Conservation (phyloP, 2,329 filamentous ascomycete genomes). For the Diplodia intermedia region DNA sequence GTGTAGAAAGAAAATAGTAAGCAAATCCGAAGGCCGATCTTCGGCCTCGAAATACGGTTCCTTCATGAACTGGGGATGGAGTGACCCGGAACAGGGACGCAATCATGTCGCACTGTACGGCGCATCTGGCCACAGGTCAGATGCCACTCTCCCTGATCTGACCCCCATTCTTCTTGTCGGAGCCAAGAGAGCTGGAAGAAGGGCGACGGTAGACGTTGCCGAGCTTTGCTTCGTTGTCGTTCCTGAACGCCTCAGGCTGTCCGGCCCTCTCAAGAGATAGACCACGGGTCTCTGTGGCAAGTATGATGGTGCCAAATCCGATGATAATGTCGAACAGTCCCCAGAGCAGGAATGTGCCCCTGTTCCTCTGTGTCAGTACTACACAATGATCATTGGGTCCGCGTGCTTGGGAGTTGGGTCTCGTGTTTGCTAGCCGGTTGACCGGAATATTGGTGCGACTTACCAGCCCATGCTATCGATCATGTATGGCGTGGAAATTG, state of each 20-base stretch:
- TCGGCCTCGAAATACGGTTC: background rate
- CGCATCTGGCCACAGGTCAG: background rate
- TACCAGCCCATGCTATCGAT: conserved; percentile 57
- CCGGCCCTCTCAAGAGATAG: conserved; percentile 48
- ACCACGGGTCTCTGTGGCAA: conserved; percentile 49
- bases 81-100: background rate
- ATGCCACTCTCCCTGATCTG: background rate
- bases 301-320: conserved; percentile 48
- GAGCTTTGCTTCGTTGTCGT: background rate
- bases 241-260: conserved; percentile 27
- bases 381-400: background rate
- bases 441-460: background rate
- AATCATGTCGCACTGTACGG: background rate
- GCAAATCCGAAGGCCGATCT: background rate
- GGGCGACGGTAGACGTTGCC: background rate
- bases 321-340: conserved; percentile 55
- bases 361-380: background rate
- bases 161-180: background rate
- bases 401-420: background rate
- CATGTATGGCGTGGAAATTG: conserved; percentile 59
- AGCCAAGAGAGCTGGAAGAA: background rate
- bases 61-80: background rate
- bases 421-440: background rate
- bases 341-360: conserved; percentile 54
- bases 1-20: background rate